Base-by-base conservation (phyloP, 2,329 filamentous ascomycete genomes). In the Blastomyces parvus region DNA sequence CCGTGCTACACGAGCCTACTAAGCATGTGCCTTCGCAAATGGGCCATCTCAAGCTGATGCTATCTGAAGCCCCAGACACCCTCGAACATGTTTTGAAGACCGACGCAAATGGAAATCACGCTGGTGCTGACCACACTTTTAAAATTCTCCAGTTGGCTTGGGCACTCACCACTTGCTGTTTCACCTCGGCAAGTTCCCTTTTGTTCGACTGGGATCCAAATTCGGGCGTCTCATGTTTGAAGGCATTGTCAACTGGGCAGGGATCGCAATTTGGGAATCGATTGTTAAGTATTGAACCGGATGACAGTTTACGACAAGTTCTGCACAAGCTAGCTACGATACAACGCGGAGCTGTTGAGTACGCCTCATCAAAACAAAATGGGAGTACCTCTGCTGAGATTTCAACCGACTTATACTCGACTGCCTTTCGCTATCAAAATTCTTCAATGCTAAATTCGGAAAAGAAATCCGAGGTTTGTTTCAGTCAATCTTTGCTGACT, bases 71-170 rank as follows among this genome's bases (percentile, higher is more conserved):
- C 33, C 25, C 58, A 3, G 25, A n/a, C 1, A 48, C 25, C 25
- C 58, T 59, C 30, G 25, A 59, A 14, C 22, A 50, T 22, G 40
- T 59, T 17, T 59, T 59, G 58, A 59, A 33, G 58, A 36, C 17
- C 19, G n/a, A 46, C 8, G 36, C 40, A 22, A n/a, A 59, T 17
- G 58, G 58, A 36, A 19, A 59, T 17, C 17, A 22, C 11, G 13
- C 8, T 6, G 36, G 36, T 25, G 14, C 22, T 42, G 58, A 48
- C 25, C 36, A 59, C 22, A 48, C 58, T 2, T 46, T 59, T 30
- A 55, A 61, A 27, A 61, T 61, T 30, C 14, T 61, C 17, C 59
- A 61, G 17, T 33, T 61, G 9, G 59, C 59, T 30, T 61, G 59
- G 59, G 59, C 30, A 3, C 58, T 59, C 58, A 59, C 58, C 58